Evolutionary conservation across 805 yeast genomes (phyloP).

Genomic region (Lipomyces starkeyi): DNA sequence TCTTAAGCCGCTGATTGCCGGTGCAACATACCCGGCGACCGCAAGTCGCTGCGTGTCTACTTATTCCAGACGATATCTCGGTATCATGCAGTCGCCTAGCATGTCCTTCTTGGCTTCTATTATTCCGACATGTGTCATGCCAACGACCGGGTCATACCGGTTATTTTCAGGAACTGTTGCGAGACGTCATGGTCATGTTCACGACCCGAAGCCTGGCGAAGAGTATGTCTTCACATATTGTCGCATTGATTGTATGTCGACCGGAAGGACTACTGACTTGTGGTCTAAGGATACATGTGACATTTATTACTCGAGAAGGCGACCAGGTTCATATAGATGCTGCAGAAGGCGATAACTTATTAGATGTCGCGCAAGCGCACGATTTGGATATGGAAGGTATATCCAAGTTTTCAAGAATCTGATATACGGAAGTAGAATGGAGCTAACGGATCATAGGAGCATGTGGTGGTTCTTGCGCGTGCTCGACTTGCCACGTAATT

Average conservation of each 20-base stretch:
- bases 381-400: constrained; percentile 88
- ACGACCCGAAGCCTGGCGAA: constrained; percentile 91
- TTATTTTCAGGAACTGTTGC: constrained; percentile 43
- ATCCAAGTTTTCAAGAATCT: constrained; percentile 37
- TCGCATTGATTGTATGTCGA: background rate
- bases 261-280: constrained; percentile 1
- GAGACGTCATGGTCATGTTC: constrained; percentile 77
- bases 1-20: background rate
- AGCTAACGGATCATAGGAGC: constrained; percentile 57
- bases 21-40: background rate
- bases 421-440: background rate
- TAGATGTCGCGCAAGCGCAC: constrained; percentile 94
- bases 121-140: background rate
- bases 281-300: constrained; percentile 60
- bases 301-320: constrained; percentile 93
- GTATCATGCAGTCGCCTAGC: background rate
- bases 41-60: background rate
- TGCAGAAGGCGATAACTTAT: constrained; percentile 86
- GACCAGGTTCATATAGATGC: constrained; percentile 80
- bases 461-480: constrained; percentile 99
- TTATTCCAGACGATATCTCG: background rate
- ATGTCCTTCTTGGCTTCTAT: background rate
- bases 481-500: constrained; percentile 96
- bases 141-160: constrained; percentile 27
- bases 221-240: constrained; percentile 54